Evolutionary conservation across 2,329 filamentous ascomycete genomes (phyloP).

Genomic region (Didymella pinodella): DNA sequence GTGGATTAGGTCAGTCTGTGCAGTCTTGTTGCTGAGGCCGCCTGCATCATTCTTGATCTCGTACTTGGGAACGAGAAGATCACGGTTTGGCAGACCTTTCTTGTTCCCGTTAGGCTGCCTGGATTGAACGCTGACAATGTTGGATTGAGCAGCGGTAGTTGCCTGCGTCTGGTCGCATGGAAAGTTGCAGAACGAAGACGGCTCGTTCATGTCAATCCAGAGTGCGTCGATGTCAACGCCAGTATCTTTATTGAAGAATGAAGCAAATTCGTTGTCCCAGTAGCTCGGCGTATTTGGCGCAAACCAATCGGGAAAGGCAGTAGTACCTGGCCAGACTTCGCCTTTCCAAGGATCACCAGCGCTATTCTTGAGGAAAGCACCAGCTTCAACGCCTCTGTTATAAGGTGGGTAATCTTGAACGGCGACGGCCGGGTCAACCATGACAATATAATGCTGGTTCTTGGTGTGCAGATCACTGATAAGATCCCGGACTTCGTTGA

Average conservation of each 20-base stretch:
- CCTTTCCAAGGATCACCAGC: constrained; percentile 67
- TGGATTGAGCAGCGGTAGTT: constrained; percentile 25
- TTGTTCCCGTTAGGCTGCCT: constrained; percentile 50
- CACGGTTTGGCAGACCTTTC: constrained; percentile 66
- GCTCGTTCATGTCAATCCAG: constrained; percentile 44
- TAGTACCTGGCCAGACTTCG: constrained; percentile 79
- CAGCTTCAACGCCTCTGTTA: constrained; percentile 66
- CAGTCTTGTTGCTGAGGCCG: constrained; percentile 57
- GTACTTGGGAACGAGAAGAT: constrained; percentile 71
- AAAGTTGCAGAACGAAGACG: constrained; percentile 45
- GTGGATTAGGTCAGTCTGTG: constrained; percentile 72
- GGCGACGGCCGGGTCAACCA: constrained; percentile 76
- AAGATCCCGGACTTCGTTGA: constrained; percentile 67
- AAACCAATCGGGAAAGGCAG: constrained; percentile 81
- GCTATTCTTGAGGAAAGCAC: constrained; percentile 59
- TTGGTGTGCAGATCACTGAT: constrained; percentile 70
- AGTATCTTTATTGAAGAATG: constrained; percentile 68
- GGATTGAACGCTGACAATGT: not conserved
- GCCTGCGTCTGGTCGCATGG: constrained; percentile 58
- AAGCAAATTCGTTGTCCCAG: constrained; percentile 73
- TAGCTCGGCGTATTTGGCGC: constrained; percentile 67
- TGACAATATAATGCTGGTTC: constrained; percentile 75
- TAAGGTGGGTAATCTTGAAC: constrained; percentile 61
- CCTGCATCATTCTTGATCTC: constrained; percentile 67
- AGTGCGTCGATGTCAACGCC: constrained; percentile 79